Conservation (phyloP, 441 rosid species). For the Gossypium gossypioides region DNA sequence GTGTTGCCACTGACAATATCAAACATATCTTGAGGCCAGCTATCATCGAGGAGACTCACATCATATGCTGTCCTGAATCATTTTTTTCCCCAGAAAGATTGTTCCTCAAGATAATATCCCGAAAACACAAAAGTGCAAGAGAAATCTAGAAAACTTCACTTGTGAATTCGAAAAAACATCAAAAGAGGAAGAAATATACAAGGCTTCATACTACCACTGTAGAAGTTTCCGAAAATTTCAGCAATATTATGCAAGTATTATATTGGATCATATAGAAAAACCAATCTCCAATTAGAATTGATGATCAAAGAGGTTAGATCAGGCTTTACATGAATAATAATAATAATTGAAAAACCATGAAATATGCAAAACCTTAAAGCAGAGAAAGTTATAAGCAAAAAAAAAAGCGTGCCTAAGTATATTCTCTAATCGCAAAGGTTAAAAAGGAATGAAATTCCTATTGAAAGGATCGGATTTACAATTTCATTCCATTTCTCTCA, state of each 20-base stretch:
- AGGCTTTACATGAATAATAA: neutral
- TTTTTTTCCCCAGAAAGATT: neutral
- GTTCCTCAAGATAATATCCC: neutral
- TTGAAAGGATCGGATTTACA: neutral
- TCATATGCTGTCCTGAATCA: conserved; percentile 68
- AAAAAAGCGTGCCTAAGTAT: neutral
- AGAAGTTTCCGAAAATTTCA: neutral
- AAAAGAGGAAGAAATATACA: neutral
- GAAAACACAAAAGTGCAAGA: neutral
- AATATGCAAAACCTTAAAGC: neutral
- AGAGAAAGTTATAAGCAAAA: neutral
- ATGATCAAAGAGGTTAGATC: neutral
- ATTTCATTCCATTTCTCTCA: neutral
- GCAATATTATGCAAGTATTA: neutral
- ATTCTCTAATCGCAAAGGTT: neutral
- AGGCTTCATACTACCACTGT: neutral
- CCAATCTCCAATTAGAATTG: neutral
- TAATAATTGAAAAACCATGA: neutral
- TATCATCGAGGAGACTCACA: conserved; percentile 52
- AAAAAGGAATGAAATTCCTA: neutral
- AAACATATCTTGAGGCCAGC: conserved; percentile 61
- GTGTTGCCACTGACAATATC: conserved; percentile 60
- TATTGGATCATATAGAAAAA: neutral
- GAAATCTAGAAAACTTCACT: neutral
- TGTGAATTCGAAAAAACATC: neutral